Conservation (phyloP, 352 stramenopile species). For the Globisporangium cederbergense region DNA sequence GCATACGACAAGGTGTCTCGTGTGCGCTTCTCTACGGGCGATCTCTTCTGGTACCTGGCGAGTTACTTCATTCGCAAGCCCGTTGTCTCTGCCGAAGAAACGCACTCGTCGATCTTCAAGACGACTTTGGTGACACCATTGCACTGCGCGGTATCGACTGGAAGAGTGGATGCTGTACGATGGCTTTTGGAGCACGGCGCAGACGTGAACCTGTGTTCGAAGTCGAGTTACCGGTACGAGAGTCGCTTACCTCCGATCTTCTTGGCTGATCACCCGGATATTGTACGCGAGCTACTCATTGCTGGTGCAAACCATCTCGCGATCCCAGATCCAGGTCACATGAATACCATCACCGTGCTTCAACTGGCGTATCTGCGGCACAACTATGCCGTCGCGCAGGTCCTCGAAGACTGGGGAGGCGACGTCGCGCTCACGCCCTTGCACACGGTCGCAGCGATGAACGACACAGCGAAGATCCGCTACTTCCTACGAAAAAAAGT, state of each 20-base stretch:
- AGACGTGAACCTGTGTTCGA: slow-evolving; percentile 74
- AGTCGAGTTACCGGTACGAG: slow-evolving; percentile 68
- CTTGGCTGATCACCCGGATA: slow-evolving; percentile 74
- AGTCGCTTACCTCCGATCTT: slow-evolving; percentile 75
- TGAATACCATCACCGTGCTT: slow-evolving; percentile 84
- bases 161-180: slow-evolving; percentile 60
- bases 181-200: slow-evolving; percentile 72
- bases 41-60: slow-evolving; percentile 82
- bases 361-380: slow-evolving; percentile 76
- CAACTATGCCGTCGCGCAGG: slow-evolving; percentile 78
- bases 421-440: slow-evolving; percentile 76
- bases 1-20: slow-evolving; percentile 80
- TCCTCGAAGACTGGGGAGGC: slow-evolving; percentile 79
- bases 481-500: slow-evolving; percentile 68
- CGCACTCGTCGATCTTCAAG: slow-evolving; percentile 79
- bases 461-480: slow-evolving; percentile 56
- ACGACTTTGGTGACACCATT: slow-evolving; percentile 82
- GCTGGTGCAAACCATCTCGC: slow-evolving; percentile 73
- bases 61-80: slow-evolving; percentile 70
- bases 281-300: slow-evolving; percentile 62
- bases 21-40: slow-evolving; percentile 68
- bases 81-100: slow-evolving; percentile 60
- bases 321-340: slow-evolving; percentile 76
- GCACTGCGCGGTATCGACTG: slow-evolving; percentile 79
- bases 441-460: slow-evolving; percentile 72